phyloP scores from a whole-genome alignment of 139 green algal genomes.

The Micromonas pusilla region DNA sequence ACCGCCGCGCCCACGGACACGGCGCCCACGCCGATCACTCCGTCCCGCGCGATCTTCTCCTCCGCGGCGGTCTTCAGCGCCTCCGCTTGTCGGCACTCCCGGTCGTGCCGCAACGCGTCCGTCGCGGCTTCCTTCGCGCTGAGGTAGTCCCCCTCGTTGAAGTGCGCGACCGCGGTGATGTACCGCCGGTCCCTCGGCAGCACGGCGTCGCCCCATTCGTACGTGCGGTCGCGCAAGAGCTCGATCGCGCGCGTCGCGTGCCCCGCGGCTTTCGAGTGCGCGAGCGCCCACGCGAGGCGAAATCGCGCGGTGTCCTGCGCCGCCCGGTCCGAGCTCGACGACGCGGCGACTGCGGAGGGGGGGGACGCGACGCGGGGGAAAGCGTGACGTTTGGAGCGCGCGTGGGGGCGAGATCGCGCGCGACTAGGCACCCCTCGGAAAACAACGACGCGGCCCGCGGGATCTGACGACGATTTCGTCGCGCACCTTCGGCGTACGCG shows the following conservation, averaged over 20 bases:
- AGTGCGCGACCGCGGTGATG: constrained; percentile 2
- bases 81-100: constrained; percentile 2
- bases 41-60: background rate
- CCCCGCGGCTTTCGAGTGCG: background rate
- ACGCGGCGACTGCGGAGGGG: too few relatives aligned
- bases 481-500: background rate
- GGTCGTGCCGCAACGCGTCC: background rate
- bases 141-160: background rate
- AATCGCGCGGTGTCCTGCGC: constrained; percentile 8
- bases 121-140: background rate
- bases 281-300: background rate
- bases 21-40: background rate
- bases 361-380: too few relatives aligned
- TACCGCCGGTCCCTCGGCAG: background rate
- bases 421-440: too few relatives aligned
- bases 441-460: too few relatives aligned
- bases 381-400: too few relatives aligned
- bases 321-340: too few relatives aligned
- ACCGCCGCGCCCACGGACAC: background rate
- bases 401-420: too few relatives aligned
- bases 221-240: background rate
- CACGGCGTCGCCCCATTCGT: background rate
- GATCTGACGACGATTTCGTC: too few relatives aligned
- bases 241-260: background rate
- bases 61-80: background rate